Evolutionary conservation across 2,329 filamentous ascomycete genomes (phyloP).

Genomic region (Orbilia quercus): DNA sequence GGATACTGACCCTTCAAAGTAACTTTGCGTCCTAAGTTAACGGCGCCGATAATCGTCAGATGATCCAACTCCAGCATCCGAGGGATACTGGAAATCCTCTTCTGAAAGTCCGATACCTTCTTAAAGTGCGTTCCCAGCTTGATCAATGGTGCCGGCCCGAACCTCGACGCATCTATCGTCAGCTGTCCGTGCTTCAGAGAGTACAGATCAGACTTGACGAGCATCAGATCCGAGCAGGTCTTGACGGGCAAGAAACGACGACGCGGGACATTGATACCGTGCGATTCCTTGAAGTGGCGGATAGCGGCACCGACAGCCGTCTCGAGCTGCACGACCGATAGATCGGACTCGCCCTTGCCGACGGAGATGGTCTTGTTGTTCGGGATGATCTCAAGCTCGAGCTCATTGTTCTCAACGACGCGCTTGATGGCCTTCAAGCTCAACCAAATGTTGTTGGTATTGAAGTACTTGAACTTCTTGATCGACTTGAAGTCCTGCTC

Average conservation of each 20-base stretch:
- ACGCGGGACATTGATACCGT: constrained; percentile 98
- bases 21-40: constrained; percentile 95
- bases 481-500: constrained; percentile 99
- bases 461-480: constrained; percentile 99
- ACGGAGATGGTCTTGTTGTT: constrained; percentile 98
- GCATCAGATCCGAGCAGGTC: constrained; percentile 99
- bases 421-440: constrained; percentile 98
- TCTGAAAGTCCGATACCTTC: constrained; percentile 98
- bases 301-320: constrained; percentile 98
- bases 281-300: constrained; percentile 97
- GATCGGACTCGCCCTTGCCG: constrained; percentile 98
- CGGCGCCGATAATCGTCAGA: constrained; percentile 95
- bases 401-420: constrained; percentile 96
- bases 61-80: constrained; percentile 94
- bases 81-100: constrained; percentile 85
- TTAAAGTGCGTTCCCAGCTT: constrained; percentile 99
- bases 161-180: constrained; percentile 94
- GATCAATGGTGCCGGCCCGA: constrained; percentile 96
- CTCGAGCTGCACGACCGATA: constrained; percentile 97
- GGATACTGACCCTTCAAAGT: constrained; percentile 79
- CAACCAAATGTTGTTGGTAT: constrained; percentile 99
- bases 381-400: constrained; percentile 99
- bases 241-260: constrained; percentile 99
- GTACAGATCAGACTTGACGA: constrained; percentile 99
- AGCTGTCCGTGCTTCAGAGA: constrained; percentile 98